phyloP scores from a whole-genome alignment of 2,329 filamentous ascomycete genomes.

The Aspergillus sp. region DNA sequence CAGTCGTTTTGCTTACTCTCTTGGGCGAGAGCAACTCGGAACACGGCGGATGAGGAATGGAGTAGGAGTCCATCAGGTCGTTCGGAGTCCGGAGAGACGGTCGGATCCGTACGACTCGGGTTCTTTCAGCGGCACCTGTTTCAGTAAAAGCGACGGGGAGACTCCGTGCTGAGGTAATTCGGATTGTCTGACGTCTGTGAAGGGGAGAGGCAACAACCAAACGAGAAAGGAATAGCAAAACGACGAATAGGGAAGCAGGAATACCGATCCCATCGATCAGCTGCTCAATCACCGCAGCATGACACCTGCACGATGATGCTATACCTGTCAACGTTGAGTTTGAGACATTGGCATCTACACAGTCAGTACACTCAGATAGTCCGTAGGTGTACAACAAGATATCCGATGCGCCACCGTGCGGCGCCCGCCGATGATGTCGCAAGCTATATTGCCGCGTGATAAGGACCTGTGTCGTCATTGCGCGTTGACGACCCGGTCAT shows the following conservation, averaged over 20 bases:
- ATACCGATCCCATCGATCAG: neutral
- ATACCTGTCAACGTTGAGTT: neutral
- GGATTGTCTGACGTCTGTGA: neutral
- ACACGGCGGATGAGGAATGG: neutral
- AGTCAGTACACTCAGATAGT: neutral
- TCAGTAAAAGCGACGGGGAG: neutral
- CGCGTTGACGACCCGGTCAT: neutral
- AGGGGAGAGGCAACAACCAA: neutral
- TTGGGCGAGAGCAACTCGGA: neutral
- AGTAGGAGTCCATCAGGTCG: neutral
- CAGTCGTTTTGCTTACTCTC: neutral
- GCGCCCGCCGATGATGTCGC: neutral
- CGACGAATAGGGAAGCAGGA: neutral
- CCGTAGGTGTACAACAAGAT: neutral
- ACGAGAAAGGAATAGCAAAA: neutral
- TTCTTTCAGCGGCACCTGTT: neutral
- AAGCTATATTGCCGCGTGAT: neutral
- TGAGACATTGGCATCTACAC: neutral
- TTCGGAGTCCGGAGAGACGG: neutral
- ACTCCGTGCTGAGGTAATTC: neutral
- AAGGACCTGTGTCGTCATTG: neutral
- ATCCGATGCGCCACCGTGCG: neutral
- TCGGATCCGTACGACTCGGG: neutral
- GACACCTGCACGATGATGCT: neutral
- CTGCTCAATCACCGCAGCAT: neutral